Conservation (phyloP, 2,329 filamentous ascomycete genomes). For the Knufia fluminis region DNA sequence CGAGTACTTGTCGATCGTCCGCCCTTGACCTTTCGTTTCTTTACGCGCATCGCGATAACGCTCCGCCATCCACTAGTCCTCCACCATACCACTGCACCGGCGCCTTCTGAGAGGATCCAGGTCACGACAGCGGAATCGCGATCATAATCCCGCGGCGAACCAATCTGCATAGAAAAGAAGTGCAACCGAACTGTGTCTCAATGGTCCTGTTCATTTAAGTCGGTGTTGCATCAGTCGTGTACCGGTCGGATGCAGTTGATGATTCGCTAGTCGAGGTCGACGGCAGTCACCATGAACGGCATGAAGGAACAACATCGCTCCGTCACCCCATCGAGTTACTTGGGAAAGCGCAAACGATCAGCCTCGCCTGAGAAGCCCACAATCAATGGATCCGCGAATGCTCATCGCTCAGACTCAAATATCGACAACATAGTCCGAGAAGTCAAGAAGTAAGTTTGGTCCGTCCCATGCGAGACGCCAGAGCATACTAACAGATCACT, state of each 20-base stretch:
- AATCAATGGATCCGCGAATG: neutral
- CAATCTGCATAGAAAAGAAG: neutral
- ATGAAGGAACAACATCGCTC: constrained; percentile 3
- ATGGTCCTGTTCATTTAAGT: neutral
- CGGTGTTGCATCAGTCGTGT: neutral
- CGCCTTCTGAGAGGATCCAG: neutral
- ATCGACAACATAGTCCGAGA: constrained; percentile 5
- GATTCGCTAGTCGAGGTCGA: neutral
- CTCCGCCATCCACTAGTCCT: neutral
- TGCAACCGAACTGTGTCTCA: neutral
- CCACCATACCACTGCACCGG: neutral
- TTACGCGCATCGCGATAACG: neutral
- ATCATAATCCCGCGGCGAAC: too few species aligned
- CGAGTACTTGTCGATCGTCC: neutral
- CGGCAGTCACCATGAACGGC: constrained; percentile 6
- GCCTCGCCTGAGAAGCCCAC: constrained; percentile 14
- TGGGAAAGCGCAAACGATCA: constrained; percentile 22
- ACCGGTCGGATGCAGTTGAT: neutral
- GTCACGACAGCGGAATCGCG: too few species aligned
- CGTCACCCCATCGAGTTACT: constrained; percentile 6
- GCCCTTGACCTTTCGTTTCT: neutral
- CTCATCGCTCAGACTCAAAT: neutral
- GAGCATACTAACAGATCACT: neutral
- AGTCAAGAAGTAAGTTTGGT: constrained; percentile 1
- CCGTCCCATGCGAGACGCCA: neutral